These are phyloP conservation scores for Eucalyptus erythrocorys DNA, from an alignment of 345 rosid species.

Conservation along the genomic window DNA sequence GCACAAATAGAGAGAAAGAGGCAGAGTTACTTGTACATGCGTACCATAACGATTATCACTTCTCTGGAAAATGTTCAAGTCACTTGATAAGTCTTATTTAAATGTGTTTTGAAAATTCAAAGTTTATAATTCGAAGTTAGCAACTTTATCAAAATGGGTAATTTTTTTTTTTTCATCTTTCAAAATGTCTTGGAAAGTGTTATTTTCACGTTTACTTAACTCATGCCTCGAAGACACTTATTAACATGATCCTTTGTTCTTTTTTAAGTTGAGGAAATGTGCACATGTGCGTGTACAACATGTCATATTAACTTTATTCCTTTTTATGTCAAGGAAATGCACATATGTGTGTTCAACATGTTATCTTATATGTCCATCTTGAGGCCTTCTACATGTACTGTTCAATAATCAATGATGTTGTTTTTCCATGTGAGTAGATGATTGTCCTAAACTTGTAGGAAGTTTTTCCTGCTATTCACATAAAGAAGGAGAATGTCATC, in stretches of 20 bases:
- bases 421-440: neutral
- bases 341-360: neutral
- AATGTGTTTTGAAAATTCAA: neutral
- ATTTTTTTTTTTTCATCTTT: neutral
- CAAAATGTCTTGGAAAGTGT: neutral
- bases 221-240: neutral
- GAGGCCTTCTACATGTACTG: neutral
- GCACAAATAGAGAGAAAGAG: neutral
- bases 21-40: neutral
- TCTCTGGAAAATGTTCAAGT: neutral
- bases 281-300: neutral
- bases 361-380: neutral
- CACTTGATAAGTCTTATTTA: neutral
- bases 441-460: neutral
- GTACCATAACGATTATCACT: neutral
- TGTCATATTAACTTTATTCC: neutral
- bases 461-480: neutral
- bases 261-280: neutral
- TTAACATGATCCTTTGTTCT: neutral
- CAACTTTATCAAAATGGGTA: neutral
- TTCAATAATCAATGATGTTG: neutral
- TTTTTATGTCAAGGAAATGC: neutral
- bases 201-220: neutral
- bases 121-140: neutral
- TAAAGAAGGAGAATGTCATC: neutral